A percentile compares a stretch with the other conserved stretches of the same genome.
phyloP scores from a whole-genome alignment of 140 eudicot species.

The Oenanthe javanica region DNA sequence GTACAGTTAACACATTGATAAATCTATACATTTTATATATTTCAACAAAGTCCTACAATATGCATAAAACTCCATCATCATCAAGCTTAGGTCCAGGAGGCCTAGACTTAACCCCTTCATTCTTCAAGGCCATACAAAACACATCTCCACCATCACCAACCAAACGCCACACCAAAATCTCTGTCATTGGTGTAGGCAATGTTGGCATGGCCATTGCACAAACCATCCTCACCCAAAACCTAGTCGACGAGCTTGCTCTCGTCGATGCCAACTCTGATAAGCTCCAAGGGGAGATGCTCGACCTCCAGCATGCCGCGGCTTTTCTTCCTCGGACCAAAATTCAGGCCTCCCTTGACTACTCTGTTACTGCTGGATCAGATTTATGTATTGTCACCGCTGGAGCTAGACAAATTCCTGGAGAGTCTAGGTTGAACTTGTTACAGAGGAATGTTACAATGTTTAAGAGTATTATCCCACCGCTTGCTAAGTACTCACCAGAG shows the following conservation, averaged over 20 bases:
- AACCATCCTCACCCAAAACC: conserved; percentile 76
- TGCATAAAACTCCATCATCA: conserved; percentile 52
- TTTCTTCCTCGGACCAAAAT: conserved; percentile 81
- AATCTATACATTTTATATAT: not conserved
- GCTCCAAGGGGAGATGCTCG: conserved; percentile 83
- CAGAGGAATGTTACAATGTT: conserved; percentile 63
- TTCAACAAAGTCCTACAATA: not conserved
- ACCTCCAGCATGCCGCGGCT: conserved; percentile 97
- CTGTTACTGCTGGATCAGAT: conserved; percentile 59
- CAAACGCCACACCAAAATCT: conserved; percentile 64
- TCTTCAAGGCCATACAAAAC: conserved; percentile 52
- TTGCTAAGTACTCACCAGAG: conserved; percentile 61
- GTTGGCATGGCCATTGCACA: conserved; percentile 99
- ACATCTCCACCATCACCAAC: conserved; percentile 40
- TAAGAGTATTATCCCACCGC: conserved; percentile 47
- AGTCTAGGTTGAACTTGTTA: conserved; percentile 66
- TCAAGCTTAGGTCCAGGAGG: conserved; percentile 62
- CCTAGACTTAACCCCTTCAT: conserved; percentile 40
- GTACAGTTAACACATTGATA: too few species aligned
- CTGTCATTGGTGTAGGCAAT: conserved; percentile 89
- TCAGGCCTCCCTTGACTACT: conserved; percentile 55
- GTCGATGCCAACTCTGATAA: conserved; percentile 71
- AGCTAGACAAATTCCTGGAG: conserved; percentile 74
- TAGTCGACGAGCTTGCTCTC: conserved; percentile 77
- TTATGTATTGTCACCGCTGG: conserved; percentile 88